Conservation (phyloP, 257 asterid species). For the Galeopsis tetrahit region DNA sequence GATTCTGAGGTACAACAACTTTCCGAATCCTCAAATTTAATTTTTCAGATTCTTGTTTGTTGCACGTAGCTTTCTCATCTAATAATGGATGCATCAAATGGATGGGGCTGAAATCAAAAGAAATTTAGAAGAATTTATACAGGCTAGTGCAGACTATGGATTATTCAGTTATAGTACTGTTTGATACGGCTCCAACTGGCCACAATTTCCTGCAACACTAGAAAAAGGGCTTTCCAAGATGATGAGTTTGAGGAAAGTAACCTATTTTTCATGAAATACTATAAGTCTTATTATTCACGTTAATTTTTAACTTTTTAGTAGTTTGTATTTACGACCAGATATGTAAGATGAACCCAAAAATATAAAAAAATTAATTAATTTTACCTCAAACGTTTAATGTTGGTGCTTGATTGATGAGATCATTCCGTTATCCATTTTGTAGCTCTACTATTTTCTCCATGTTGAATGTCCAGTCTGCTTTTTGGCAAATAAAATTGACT, state of each 20-base stretch:
- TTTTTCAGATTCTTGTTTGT: slow-evolving; percentile 6
- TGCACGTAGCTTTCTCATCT: slow-evolving; percentile 12
- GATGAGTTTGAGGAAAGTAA: slow-evolving; percentile 77
- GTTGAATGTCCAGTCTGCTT: slow-evolving; percentile 14
- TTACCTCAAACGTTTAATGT: background rate
- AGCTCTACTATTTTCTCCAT: slow-evolving; percentile 33
- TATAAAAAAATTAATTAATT: background rate
- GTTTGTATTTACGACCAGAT: background rate
- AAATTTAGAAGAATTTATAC: slow-evolving; percentile 45
- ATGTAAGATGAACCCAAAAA: background rate
- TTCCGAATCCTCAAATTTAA: slow-evolving; percentile 19
- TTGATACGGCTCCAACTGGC: slow-evolving; percentile 99
- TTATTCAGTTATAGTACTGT: slow-evolving; percentile 91
- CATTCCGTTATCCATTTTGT: slow-evolving; percentile 35
- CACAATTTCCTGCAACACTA: slow-evolving; percentile 94
- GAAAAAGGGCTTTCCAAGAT: slow-evolving; percentile 90
- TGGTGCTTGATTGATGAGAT: background rate
- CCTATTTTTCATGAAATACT: slow-evolving; percentile 9
- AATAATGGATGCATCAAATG: slow-evolving; percentile 29
- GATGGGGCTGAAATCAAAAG: too few relatives aligned
- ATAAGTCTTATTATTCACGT: background rate
- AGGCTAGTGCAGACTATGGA: slow-evolving; percentile 99
- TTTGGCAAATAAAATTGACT: background rate
- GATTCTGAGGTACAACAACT: background rate
- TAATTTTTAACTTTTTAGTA: slow-evolving; percentile 9